These are phyloP conservation scores for Pyrenochaeta sp. DNA, from an alignment of 2,329 filamentous ascomycete species.

Conservation along the genomic window DNA sequence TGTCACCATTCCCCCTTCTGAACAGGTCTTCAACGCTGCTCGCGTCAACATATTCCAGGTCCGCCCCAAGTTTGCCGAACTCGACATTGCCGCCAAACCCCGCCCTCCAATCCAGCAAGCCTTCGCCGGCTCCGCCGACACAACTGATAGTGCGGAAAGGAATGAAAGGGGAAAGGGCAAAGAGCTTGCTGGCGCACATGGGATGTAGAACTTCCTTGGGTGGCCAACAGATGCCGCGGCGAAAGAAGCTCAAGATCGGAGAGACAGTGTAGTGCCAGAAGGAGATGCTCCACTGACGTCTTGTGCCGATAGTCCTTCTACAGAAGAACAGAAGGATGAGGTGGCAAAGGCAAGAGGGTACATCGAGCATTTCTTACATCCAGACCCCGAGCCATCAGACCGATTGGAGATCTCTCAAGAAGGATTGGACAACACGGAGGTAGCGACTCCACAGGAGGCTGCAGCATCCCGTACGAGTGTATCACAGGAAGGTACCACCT, in stretches of 20 bases:
- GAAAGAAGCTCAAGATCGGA: too few species aligned
- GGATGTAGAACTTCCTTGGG: slow-evolving; percentile 4
- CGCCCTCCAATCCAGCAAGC: slow-evolving; percentile 46
- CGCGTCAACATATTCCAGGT: slow-evolving; percentile 90
- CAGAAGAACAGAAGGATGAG: background rate
- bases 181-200: slow-evolving; percentile 14
- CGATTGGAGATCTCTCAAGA: background rate
- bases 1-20: slow-evolving; percentile 87
- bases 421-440: too few species aligned
- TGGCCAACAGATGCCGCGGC: background rate
- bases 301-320: background rate
- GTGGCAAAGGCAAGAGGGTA: background rate
- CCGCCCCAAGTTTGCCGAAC: slow-evolving; percentile 77
- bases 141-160: slow-evolving; percentile 17
- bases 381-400: too few species aligned
- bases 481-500: too few species aligned
- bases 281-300: background rate
- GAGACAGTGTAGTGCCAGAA: background rate
- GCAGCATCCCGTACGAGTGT: too few species aligned
- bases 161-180: slow-evolving; percentile 28
- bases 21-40: slow-evolving; percentile 89
- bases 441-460: too few species aligned
- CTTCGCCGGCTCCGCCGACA: slow-evolving; percentile 43
- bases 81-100: slow-evolving; percentile 57
- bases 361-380: background rate